These are phyloP conservation scores for Arabidopsis suecica DNA, from an alignment of 345 rosid genomes.

Conservation along the genomic window DNA sequence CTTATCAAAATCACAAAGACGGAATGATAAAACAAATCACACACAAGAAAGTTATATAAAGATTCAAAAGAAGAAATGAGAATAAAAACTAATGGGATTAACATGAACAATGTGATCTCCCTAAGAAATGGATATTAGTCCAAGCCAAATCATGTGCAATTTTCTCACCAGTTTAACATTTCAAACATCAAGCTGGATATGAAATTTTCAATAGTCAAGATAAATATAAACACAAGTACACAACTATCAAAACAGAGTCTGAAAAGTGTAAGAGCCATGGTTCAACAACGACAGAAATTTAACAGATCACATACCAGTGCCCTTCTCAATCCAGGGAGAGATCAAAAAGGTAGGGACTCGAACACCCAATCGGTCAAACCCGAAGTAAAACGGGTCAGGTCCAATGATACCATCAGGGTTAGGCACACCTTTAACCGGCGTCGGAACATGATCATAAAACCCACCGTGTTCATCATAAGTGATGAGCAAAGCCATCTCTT, in stretches of 20 bases:
- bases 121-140: background rate
- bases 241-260: background rate
- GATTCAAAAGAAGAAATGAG: background rate
- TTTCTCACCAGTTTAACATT: background rate
- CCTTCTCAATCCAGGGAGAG: constrained; percentile 97
- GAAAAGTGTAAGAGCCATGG: background rate
- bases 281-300: background rate
- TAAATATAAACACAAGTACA: background rate
- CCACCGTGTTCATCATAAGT: constrained; percentile 99
- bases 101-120: constrained; percentile 4
- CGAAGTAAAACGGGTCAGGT: constrained; percentile 89
- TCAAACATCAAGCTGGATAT: constrained; percentile 2
- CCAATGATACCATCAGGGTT: constrained; percentile 93
- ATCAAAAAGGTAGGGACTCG: constrained; percentile 83
- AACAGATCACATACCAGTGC: constrained; percentile 64
- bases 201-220: background rate
- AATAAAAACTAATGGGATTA: background rate
- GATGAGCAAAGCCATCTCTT: constrained; percentile 86
- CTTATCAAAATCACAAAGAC: background rate
- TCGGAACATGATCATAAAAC: constrained; percentile 95
- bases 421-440: constrained; percentile 81
- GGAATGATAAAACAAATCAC: too few species aligned
- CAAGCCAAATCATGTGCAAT: background rate
- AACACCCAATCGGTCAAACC: constrained; percentile 89
- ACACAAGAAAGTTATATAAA: background rate